Evolutionary conservation across 2,329 filamentous ascomycete species (phyloP), one percentile per base, ranked within the genome.

Genomic region (Colletotrichum lentis): DNA sequence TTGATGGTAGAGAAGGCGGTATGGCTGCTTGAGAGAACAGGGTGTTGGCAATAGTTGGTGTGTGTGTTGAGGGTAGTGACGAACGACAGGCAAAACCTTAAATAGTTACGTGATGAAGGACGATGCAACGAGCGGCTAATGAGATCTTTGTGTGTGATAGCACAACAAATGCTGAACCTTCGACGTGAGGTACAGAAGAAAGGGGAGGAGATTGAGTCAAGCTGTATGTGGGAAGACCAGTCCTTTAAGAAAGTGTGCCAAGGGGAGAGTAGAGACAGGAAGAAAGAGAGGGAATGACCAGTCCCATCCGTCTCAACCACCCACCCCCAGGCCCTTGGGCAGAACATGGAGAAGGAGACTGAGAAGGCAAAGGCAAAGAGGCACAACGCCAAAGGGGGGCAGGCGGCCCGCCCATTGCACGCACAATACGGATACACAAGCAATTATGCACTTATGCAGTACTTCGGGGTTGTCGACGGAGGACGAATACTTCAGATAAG

Each of bases 171-270:
- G 37, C 35, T 41, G 31, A 65, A 60, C 49, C 43, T 66, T 57
- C 2, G n/a, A 55, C 43, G 49, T 37, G 44, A 60, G 39, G 49
- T 60, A 52, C 3, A 52, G 44, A 57, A 20, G 60, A 65, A 43
- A 50, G 20, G 39, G 41, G 39, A 55, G 31, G 24, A 5, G 57
- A 22, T 14, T n/a, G 20, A 12, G 27, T 22, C 27, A 35, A 16
- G 27, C 44, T 12, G 37, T 35, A 39, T 18, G 66, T 41, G 66
- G 66, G 66, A 69, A 43, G 44, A 47, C 56, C 50, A 43, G 62
- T 56, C 56, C 64, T 69, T 69, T 69, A 61, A 66, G 50, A 67
- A 66, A 66, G 41, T 50, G 37, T 37, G 55, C 62, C 54, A 49
- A 59, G 54, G 50, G 24, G 41, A 59, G 58, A 47, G 60, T 31